Conservation (phyloP, 306 rosid genomes). For the Phaseolus lunatus region DNA sequence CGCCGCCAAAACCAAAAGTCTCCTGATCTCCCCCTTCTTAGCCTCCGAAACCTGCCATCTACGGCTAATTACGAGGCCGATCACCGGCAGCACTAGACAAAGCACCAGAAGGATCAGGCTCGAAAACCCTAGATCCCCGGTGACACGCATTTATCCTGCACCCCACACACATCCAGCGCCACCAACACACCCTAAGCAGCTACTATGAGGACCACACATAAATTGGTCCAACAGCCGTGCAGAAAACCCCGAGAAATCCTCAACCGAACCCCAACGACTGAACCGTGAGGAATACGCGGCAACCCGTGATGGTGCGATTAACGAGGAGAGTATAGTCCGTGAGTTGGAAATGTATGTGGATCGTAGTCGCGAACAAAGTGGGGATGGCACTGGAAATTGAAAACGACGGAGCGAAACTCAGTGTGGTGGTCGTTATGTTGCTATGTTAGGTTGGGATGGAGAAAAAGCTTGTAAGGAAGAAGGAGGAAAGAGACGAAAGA, state of each 20-base stretch:
- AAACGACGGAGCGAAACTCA: conserved; percentile 37
- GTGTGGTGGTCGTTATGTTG: conserved; percentile 22
- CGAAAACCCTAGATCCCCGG: conserved; percentile 85
- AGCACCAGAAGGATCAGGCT: conserved; percentile 66
- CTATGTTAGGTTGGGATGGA: conserved; percentile 38
- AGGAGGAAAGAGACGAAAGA: not conserved
- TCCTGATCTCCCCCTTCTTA: conserved; percentile 78
- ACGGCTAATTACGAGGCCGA: conserved; percentile 58
- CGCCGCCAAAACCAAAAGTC: conserved; percentile 74
- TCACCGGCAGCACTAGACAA: conserved; percentile 58
- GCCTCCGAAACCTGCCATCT: conserved; percentile 74
- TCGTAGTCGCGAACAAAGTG: conserved; percentile 2
- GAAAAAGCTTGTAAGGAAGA: not conserved
- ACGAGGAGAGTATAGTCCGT: not conserved
- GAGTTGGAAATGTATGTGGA: not conserved
- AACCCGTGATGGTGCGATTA: conserved; percentile 35
- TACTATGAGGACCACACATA: conserved; percentile 61
- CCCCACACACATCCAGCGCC: conserved; percentile 64
- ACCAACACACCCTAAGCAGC: conserved; percentile 45
- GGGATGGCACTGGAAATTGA: conserved; percentile 21
- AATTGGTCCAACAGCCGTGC: conserved; percentile 40
- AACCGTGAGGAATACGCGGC: conserved; percentile 32
- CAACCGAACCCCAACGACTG: not conserved
- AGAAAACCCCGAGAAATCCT: not conserved
- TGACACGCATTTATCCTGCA: conserved; percentile 78